Percentiles rank a stretch among this genome's conserved stretches.
These are phyloP conservation scores for Pythium scleroteichum DNA, from an alignment of 352 stramenopile species.

Conservation along the genomic window DNA sequence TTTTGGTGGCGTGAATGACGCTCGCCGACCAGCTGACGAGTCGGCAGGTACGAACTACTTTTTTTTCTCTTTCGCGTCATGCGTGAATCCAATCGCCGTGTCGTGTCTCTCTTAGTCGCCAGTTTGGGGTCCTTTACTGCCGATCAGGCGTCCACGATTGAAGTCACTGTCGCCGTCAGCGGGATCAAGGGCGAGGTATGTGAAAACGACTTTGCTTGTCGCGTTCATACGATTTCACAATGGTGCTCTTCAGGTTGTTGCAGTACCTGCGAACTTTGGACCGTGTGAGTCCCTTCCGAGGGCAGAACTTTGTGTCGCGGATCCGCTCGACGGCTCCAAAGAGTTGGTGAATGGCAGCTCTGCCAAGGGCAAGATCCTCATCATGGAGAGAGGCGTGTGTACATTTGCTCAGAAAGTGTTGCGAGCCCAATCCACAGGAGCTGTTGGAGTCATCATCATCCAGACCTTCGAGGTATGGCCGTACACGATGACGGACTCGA, in stretches of 20 bases:
- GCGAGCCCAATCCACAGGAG: slow-evolving; percentile 57
- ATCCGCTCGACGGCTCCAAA: slow-evolving; percentile 59
- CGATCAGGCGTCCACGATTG: slow-evolving; percentile 72
- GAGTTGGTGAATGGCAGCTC: slow-evolving; percentile 40
- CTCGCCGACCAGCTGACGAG: slow-evolving; percentile 22
- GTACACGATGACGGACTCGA: slow-evolving; percentile 85
- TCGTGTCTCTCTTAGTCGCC: slow-evolving; percentile 33
- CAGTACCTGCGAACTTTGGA: slow-evolving; percentile 75
- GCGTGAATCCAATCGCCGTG: neutral
- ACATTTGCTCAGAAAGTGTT: slow-evolving; percentile 79
- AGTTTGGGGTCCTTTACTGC: slow-evolving; percentile 62
- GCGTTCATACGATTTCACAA: neutral
- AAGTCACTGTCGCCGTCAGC: slow-evolving; percentile 62
- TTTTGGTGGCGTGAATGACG: slow-evolving; percentile 18
- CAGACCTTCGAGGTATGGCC: slow-evolving; percentile 78
- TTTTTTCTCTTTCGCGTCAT: neutral
- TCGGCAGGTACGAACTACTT: slow-evolving; percentile 12
- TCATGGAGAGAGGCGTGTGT: slow-evolving; percentile 69
- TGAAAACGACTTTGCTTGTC: neutral
- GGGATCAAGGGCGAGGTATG: slow-evolving; percentile 76
- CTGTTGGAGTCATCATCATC: slow-evolving; percentile 61
- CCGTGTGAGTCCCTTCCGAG: slow-evolving; percentile 59
- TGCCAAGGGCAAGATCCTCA: slow-evolving; percentile 64
- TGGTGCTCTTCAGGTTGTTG: slow-evolving; percentile 48
- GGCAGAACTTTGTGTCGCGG: slow-evolving; percentile 42